Percentiles rank a stretch among this genome's conserved stretches.
Evolutionary conservation across 169 alveolate species (phyloP).

Genomic region (Plasmodium falciparum): DNA sequence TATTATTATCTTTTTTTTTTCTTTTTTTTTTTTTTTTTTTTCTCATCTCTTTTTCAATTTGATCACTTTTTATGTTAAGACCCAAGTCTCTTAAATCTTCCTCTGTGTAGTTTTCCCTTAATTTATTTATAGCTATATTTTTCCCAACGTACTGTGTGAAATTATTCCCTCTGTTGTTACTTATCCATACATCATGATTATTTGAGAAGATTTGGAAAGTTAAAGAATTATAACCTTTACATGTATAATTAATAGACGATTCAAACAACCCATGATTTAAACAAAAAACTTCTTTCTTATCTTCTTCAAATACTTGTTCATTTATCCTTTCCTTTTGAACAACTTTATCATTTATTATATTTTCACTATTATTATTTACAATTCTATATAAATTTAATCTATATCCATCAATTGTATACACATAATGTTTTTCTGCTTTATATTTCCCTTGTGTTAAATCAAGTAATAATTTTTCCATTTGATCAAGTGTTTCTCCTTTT

Average conservation of each 20-base stretch:
- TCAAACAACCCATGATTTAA: slow-evolving; percentile 45
- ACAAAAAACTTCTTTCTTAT: slow-evolving; percentile 59
- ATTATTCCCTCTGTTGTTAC: slow-evolving; percentile 54
- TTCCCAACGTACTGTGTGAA: slow-evolving; percentile 62
- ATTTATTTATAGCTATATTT: slow-evolving; percentile 45
- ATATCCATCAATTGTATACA: slow-evolving; percentile 56
- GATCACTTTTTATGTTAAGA: neutral
- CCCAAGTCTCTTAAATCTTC: slow-evolving; percentile 48
- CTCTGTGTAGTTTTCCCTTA: slow-evolving; percentile 15
- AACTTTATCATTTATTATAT: neutral
- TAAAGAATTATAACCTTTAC: slow-evolving; percentile 36
- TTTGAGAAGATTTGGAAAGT: slow-evolving; percentile 38
- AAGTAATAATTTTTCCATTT: slow-evolving; percentile 19
- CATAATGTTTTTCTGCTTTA: slow-evolving; percentile 61
- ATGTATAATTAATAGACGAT: slow-evolving; percentile 31
- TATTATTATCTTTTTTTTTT: neutral
- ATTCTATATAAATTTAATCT: slow-evolving; percentile 49
- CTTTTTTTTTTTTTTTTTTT: neutral
- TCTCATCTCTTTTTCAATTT: neutral
- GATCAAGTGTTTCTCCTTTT: slow-evolving; percentile 15
- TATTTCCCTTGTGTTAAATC: slow-evolving; percentile 24
- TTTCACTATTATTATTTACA: neutral
- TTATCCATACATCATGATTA: slow-evolving; percentile 56
- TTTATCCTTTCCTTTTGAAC: neutral
- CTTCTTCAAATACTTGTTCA: neutral